Evolutionary conservation across 106 monocot genomes (phyloP).

Genomic region (Dioscorea alata): DNA sequence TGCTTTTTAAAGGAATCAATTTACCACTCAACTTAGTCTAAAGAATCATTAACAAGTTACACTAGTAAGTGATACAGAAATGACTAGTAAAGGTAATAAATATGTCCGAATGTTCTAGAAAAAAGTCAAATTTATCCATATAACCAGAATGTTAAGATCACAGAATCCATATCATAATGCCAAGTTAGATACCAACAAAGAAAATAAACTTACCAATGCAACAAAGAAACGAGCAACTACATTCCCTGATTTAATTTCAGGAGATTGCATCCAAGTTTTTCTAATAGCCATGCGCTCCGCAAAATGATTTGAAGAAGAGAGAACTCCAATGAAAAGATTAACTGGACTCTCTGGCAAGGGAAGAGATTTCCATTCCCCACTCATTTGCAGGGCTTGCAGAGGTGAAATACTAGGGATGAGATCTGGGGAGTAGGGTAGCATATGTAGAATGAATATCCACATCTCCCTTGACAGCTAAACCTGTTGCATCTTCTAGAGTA

Average conservation of each 20-base stretch:
- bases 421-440: conserved; percentile 68
- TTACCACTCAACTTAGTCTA: too few species aligned
- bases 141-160: not conserved
- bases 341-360: conserved; percentile 35
- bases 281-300: conserved; percentile 91
- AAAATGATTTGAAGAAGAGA: conserved; percentile 91
- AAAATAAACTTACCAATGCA: conserved; percentile 57
- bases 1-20: too few species aligned
- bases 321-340: conserved; percentile 68
- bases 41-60: too few species aligned
- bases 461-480: conserved; percentile 70
- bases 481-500: conserved; percentile 92
- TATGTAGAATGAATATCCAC: conserved; percentile 64
- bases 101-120: too few species aligned
- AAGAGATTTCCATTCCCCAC: conserved; percentile 64
- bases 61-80: too few species aligned
- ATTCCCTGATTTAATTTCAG: conserved; percentile 44
- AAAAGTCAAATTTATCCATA: too few species aligned
- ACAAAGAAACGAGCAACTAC: conserved; percentile 92
- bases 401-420: conserved; percentile 84
- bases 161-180: not conserved
- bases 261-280: conserved; percentile 90
- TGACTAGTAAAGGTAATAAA: too few species aligned
- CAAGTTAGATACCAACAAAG: not conserved
- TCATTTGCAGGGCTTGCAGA: conserved; percentile 70